Base-by-base conservation (phyloP, 768 basidiomycete genomes). In the Auricularia heimuer region DNA sequence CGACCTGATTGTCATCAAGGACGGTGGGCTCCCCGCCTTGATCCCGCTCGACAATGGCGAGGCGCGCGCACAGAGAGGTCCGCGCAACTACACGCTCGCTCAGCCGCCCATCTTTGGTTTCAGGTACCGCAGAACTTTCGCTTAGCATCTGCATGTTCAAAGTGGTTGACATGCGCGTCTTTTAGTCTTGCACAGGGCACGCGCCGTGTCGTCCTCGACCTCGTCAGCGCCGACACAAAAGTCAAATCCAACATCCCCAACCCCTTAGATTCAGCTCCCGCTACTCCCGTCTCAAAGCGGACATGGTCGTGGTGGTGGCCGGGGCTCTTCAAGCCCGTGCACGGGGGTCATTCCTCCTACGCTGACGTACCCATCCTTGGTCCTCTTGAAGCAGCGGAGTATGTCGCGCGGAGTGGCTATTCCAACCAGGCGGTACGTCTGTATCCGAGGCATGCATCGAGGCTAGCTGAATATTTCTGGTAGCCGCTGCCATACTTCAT, bases 131-230 rank as follows among this genome's bases (percentile, higher is more conserved):
- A 29, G 29, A 29, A 29, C 29, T 29, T 29, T 29, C 29, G 29
- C 29, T 29, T 29, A 29, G 29, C 29, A 29, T 29, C 29, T 29
- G 29, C 29, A 29, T 21, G 54, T 56, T n/a, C 8, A 8, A 51
- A 8, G 14, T 6, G 14, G 47, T 21, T 6, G 6, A 12, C 47
- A 51, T 60, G 24, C 29, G 8, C 6, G 34, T 29, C 33, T 29
- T 75, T 69, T 66, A 62, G 70, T 44, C 64, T 65, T 60, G 56
- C 56, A 33, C 56, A 60, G 56, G 56, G 34, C 42, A 65, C 60
- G 16, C 64, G 60, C 37, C 16, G 42, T 16, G 33, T 65, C 60
- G 64, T 65, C 1, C 47, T 65, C 44, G 64, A 65, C 58, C 64
- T 65, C 29, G 44, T 65, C n/a, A n/a, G 33, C 10, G 60, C 60